phyloP scores from a whole-genome alignment of 805 yeast genomes.

The Candida chauliodis region DNA sequence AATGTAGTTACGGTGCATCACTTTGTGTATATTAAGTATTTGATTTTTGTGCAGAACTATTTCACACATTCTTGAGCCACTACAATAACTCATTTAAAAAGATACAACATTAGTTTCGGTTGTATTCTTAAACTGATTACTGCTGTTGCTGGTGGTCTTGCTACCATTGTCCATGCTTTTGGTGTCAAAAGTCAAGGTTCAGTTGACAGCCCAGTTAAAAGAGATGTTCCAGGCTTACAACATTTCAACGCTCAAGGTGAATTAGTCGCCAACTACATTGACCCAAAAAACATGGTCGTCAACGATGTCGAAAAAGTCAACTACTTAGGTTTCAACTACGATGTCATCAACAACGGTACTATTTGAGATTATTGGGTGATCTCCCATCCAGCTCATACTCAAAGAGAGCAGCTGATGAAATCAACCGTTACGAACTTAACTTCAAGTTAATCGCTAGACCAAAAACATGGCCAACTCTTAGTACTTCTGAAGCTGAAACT shows the following conservation, averaged over 20 bases:
- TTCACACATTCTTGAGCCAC: no score
- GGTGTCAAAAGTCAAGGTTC: conserved; percentile 3
- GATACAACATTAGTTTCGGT: no score
- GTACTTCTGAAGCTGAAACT: not conserved
- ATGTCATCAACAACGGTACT: conserved; percentile 2
- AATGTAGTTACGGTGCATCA: no score
- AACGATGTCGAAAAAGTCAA: not conserved
- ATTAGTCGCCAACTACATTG: conserved; percentile 2
- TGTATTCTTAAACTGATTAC: no score
- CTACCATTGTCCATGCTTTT: conserved; percentile 1
- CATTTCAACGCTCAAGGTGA: conserved; percentile 1
- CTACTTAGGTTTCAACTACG: not conserved
- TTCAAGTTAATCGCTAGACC: not conserved
- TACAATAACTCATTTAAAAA: no score
- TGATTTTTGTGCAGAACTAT: no score
- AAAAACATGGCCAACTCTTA: not conserved
- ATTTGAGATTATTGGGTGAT: conserved; percentile 3
- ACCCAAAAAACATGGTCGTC: conserved; percentile 2
- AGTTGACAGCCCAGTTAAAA: not conserved
- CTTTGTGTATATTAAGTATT: no score
- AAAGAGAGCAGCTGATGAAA: conserved; percentile 1
- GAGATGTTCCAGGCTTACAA: conserved; percentile 1
- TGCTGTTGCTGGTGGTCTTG: conserved; percentile 2
- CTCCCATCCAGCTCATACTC: not conserved
- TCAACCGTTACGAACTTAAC: not conserved